Conservation (phyloP, 208 protist genomes). For the Trypanosoma congolense region DNA sequence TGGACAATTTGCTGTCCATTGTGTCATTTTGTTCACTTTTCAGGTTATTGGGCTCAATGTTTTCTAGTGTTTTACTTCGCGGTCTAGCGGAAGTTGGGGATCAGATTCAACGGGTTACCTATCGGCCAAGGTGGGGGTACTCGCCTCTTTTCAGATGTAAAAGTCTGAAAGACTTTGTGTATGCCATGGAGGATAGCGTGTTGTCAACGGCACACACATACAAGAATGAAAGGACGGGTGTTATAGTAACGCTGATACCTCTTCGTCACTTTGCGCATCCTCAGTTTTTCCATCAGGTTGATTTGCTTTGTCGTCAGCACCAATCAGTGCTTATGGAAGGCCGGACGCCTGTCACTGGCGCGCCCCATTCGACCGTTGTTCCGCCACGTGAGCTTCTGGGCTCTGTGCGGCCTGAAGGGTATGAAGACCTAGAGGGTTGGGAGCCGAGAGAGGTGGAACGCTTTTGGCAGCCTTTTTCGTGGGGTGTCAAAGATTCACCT, state of each 20-base stretch:
- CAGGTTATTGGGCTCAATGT: slow-evolving; percentile 4
- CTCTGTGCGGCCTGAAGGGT: slow-evolving; percentile 33
- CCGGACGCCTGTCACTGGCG: slow-evolving; percentile 48
- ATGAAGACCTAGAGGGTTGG: slow-evolving; percentile 83
- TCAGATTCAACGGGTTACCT: slow-evolving; percentile 20
- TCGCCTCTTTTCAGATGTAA: slow-evolving; percentile 54
- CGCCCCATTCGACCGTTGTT: slow-evolving; percentile 71
- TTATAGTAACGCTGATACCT: slow-evolving; percentile 75
- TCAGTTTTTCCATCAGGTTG: slow-evolving; percentile 77
- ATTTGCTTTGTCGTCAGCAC: slow-evolving; percentile 71
- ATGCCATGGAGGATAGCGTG: slow-evolving; percentile 19
- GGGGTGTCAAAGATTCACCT: slow-evolving; percentile 72
- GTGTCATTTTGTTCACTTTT: too few relatives aligned
- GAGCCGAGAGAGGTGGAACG: slow-evolving; percentile 64
- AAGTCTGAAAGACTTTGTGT: slow-evolving; percentile 48
- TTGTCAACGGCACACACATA: slow-evolving; percentile 69
- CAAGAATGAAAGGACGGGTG: slow-evolving; percentile 23
- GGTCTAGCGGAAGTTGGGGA: background rate
- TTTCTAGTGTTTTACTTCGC: background rate
- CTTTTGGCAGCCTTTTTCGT: slow-evolving; percentile 86
- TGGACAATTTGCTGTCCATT: too few relatives aligned
- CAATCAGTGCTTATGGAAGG: slow-evolving; percentile 86
- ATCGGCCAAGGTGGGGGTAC: slow-evolving; percentile 53
- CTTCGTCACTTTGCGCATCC: slow-evolving; percentile 79
- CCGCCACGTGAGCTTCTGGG: slow-evolving; percentile 34